Base-by-base conservation (phyloP, 2,329 filamentous ascomycete species). In the Alternaria arbusti region DNA sequence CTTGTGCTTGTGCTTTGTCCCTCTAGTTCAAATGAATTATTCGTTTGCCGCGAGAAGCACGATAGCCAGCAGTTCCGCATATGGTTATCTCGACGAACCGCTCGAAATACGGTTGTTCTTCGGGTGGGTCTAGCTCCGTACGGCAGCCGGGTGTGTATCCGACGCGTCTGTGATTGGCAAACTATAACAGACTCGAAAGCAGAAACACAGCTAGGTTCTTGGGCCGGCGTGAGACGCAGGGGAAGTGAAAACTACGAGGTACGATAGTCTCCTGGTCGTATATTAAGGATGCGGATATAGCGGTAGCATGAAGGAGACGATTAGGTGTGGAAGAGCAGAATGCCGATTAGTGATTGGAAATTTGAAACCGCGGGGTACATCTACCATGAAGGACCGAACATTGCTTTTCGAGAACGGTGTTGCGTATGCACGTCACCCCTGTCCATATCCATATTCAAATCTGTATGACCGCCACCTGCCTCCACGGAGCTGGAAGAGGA, bases 41-140 rank as follows among this genome's bases (percentile, higher is more conserved):
- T 59, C 56, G 45, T 50, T 74, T 76, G 68, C 74, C 76, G 75
- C 74, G 75, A 71, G 70, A 75, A 75, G 74, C 75, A 77, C 74
- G 67, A 68, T 68, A 66, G 59, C 59, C 68, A 66, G 63, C 63
- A 55, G 51, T 67, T 58, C 67, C 61, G 62, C 64, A 63, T 67
- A 57, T 64, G 63, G 58, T 36, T 57, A 45, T 54, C 61, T 59
- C 49, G 36, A 66, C 43, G 55, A 52, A 61, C 62, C 59, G 63
- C 63, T 66, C 67, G 59, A 56, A 64, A 59, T 43, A 60, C 61
- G 58, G 59, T 68, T 68, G 60, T 57, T 61, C 57, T 61, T 46
- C 26, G 51, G 49, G 59, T 66, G 61, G 66, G 65, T 55, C 61
- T 61, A 57, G 64, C 62, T 58, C 62, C 63, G 66, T 57, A 64